phyloP scores from a whole-genome alignment of 306 rosid species.

The Dicorynia guianensis region DNA sequence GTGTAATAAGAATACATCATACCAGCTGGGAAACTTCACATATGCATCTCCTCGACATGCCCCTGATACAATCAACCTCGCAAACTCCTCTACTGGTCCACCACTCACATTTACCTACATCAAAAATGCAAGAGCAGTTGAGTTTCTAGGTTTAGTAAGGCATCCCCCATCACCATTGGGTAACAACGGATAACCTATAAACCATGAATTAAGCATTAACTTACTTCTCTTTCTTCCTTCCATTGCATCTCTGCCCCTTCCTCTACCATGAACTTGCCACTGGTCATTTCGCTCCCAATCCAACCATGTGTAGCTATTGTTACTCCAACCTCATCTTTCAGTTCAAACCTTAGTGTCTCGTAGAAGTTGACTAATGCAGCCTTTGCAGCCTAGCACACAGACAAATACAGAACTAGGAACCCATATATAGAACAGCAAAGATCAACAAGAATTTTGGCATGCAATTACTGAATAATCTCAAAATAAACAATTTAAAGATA shows the following conservation, averaged over 20 bases:
- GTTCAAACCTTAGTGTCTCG: slow-evolving; percentile 84
- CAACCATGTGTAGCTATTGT: slow-evolving; percentile 91
- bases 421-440: slow-evolving; percentile 1
- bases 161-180: too few relatives aligned
- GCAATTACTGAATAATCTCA: too few relatives aligned
- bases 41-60: slow-evolving; percentile 80
- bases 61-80: slow-evolving; percentile 74
- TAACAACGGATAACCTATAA: not conserved
- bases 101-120: slow-evolving; percentile 65
- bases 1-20: slow-evolving; percentile 70
- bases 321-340: slow-evolving; percentile 75
- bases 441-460: not conserved
- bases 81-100: slow-evolving; percentile 72
- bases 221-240: slow-evolving; percentile 91
- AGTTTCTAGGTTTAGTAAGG: not conserved
- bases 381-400: slow-evolving; percentile 67
- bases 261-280: slow-evolving; percentile 87
- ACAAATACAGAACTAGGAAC: not conserved
- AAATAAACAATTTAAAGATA: too few relatives aligned
- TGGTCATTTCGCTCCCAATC: slow-evolving; percentile 78
- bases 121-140: not conserved
- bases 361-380: slow-evolving; percentile 82
- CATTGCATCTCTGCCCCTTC: slow-evolving; percentile 93
- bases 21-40: slow-evolving; percentile 85
- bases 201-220: not conserved